Percentiles rank a stretch among this genome's conserved stretches.
phyloP scores from a whole-genome alignment of 306 rosid species.

The Betula pendula region DNA sequence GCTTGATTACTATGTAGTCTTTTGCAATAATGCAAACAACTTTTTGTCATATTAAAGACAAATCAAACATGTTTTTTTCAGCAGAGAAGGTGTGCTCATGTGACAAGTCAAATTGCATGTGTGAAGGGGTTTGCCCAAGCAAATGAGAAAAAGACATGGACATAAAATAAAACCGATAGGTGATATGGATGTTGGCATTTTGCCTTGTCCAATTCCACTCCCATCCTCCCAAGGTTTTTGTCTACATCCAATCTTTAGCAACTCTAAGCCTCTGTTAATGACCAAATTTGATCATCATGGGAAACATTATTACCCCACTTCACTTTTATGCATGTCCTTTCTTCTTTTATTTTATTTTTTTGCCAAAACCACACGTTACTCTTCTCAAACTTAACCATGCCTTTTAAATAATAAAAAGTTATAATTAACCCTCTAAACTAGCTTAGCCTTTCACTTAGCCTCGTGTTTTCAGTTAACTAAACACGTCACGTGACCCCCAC shows the following conservation, averaged over 20 bases:
- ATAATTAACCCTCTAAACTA: no score
- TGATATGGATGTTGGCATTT: constrained; percentile 10
- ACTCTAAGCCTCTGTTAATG: not conserved
- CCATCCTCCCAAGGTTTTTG: not conserved
- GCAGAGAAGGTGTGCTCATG: constrained; percentile 16
- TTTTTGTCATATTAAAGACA: not conserved
- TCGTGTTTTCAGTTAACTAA: no score
- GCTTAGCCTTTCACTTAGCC: no score
- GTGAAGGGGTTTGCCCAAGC: not conserved
- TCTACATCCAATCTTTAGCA: not conserved
- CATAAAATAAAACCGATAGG: not conserved
- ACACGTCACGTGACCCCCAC: no score
- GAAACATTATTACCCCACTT: constrained; percentile 11
- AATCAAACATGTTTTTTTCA: not conserved
- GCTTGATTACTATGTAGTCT: constrained; percentile 22
- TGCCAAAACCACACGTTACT: no score
- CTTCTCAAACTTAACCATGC: no score
- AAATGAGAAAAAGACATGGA: not conserved
- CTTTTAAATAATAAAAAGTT: no score
- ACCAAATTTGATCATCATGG: constrained; percentile 19
- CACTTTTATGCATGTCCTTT: not conserved
- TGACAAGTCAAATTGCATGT: constrained; percentile 5
- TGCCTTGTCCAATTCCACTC: constrained; percentile 21
- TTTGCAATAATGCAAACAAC: constrained; percentile 43
- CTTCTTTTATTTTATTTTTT: no score